phyloP scores from a whole-genome alignment of 176 grass and related monocot species.

The Aechmea fasciata region DNA sequence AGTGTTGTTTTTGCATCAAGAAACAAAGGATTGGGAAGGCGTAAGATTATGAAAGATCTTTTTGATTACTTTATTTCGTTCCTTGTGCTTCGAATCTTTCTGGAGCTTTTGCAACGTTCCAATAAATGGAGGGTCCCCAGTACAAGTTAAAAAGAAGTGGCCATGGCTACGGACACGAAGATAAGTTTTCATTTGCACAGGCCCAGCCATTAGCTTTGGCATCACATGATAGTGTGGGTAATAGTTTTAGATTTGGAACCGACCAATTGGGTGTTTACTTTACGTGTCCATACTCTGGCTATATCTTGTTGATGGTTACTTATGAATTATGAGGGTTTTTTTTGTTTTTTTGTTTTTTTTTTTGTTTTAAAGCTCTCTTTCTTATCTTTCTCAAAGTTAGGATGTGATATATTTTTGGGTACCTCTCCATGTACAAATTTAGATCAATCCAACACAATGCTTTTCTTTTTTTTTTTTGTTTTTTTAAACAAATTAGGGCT shows the following conservation, averaged over 20 bases:
- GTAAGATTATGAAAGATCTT: neutral
- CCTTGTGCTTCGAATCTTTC: neutral
- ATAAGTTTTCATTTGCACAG: constrained; percentile 4
- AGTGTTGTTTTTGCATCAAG: neutral
- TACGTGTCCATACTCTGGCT: neutral
- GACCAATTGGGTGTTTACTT: neutral
- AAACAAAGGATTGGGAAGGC: neutral
- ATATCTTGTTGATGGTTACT: neutral
- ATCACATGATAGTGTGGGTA: neutral
- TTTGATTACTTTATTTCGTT: neutral
- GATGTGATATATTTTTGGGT: no score
- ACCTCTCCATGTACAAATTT: no score
- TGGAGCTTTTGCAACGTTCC: neutral
- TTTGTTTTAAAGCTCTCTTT: neutral
- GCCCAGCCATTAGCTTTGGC: neutral
- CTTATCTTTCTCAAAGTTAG: no score
- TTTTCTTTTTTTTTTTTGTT: no score
- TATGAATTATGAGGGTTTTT: neutral
- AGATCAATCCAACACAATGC: no score
- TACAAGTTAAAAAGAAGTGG: neutral
- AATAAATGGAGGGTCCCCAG: neutral
- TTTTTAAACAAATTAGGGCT: no score
- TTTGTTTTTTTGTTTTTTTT: no score
- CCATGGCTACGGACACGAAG: neutral
- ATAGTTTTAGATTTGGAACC: constrained; percentile 9